Evolutionary conservation across 192 early-diverging fungal genomes (phyloP), one percentile per base, ranked within the genome.

Genomic region (Coemansia sp.): DNA sequence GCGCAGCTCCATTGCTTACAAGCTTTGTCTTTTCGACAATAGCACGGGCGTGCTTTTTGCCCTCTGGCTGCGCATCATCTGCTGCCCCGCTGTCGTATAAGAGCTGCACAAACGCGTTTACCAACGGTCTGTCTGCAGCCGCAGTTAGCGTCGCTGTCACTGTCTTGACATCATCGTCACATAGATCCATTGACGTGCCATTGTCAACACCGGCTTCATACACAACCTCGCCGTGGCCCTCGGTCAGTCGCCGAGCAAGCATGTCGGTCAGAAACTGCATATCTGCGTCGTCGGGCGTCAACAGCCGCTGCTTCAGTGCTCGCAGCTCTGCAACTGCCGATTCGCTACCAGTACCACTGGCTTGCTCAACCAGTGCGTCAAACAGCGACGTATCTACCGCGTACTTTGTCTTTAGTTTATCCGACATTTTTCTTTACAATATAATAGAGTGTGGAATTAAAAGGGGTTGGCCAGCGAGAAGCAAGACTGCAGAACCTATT

Each of bases 151-250:
- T 83, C 0, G 56, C n/a, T 12, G 81, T 55, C 3, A 85, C 73
- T 2, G 58, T 50, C 1, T 67, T 62, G 25, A 85, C 80, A 21
- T 90, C 87, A 8, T 53, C 54, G 14, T 82, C 68, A 0, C 64
- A 67, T 27, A 95, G 65, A 19, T 88, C 64, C 91, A 94, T 91
- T 5, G 84, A 67, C 7, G 84, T 57, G 23, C 90, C 91, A 65
- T 92, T 88, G 45, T 91, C 92, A n/a, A 56, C n/a, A 1, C 92
- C 92, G 49, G 94, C 72, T 69, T 92, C 92, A 25, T 94, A 79
- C 12, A 96, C 64, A 0, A 85, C 74, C 83, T 96, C 92, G 29
- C 94, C 94, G 21, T 75, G 67, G 25, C 84, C 86, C 55, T 85
- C 82, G 43, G 65, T 65, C 64, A 91, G 80, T 58, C 83, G 82